A percentile compares a stretch with the other conserved stretches of the same genome.
phyloP scores from a whole-genome alignment of 768 basidiomycete genomes.

The Multifurca ochricompacta region DNA sequence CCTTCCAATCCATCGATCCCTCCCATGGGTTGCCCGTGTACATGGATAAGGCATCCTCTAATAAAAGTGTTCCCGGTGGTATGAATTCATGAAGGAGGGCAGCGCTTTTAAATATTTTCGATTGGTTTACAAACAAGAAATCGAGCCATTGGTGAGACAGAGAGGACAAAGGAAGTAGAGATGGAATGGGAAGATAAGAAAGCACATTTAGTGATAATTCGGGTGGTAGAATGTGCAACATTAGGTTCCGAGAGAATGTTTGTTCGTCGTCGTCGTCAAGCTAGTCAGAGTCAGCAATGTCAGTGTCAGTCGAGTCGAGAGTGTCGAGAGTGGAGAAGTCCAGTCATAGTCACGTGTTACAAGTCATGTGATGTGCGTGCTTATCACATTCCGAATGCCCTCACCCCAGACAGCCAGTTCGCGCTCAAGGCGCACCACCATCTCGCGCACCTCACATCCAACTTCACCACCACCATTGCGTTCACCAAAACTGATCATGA shows the following conservation, averaged over 20 bases:
- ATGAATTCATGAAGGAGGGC: slow-evolving; percentile 46
- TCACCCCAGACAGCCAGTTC: slow-evolving; percentile 66
- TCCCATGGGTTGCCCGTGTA: slow-evolving; percentile 33
- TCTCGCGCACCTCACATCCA: slow-evolving; percentile 53
- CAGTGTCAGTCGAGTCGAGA: too few relatives aligned
- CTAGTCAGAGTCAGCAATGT: not conserved
- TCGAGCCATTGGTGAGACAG: slow-evolving; percentile 41
- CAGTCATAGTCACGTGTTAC: too few relatives aligned
- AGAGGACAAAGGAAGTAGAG: slow-evolving; percentile 31
- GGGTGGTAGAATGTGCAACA: slow-evolving; percentile 44
- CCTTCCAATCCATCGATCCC: slow-evolving; percentile 45
- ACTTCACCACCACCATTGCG: slow-evolving; percentile 64
- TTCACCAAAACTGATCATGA: slow-evolving; percentile 65
- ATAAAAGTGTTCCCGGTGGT: slow-evolving; percentile 22
- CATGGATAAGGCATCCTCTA: slow-evolving; percentile 27
- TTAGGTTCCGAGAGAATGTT: not conserved
- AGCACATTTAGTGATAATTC: slow-evolving; percentile 48
- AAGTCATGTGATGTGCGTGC: too few relatives aligned
- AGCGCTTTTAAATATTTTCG: slow-evolving; percentile 49
- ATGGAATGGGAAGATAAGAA: slow-evolving; percentile 40
- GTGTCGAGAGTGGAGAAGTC: too few relatives aligned
- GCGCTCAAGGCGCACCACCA: slow-evolving; percentile 54
- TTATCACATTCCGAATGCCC: slow-evolving; percentile 51
- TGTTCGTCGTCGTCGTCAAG: too few relatives aligned
- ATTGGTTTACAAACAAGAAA: slow-evolving; percentile 42